Conservation (phyloP, 352 stramenopile genomes). For the Phytopythium helicoides region DNA sequence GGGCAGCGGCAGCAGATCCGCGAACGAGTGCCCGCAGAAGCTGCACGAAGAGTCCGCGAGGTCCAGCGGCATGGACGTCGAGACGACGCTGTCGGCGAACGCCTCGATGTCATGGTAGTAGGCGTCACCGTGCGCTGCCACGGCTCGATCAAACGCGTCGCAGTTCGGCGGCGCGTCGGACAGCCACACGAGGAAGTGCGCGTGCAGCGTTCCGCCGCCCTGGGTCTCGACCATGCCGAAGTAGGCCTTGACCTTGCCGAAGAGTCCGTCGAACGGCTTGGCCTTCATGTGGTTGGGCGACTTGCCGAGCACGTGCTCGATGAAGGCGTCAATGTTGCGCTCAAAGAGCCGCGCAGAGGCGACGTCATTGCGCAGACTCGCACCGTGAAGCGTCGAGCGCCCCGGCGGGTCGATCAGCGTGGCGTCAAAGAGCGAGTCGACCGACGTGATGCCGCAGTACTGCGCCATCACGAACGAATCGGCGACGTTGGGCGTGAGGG, state of each 20-base stretch:
- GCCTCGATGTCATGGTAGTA: not conserved
- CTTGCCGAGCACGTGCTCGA: too few relatives aligned
- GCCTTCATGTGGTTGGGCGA: too few relatives aligned
- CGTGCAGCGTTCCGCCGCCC: conserved; percentile 4
- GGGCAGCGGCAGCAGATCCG: not conserved
- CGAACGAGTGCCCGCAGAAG: not conserved
- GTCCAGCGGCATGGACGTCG: not conserved
- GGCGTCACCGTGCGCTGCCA: not conserved
- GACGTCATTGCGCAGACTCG: conserved; percentile 1
- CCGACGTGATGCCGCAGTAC: not conserved
- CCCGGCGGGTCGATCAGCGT: not conserved
- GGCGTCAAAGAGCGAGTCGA: not conserved
- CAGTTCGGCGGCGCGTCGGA: not conserved
- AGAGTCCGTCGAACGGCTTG: too few relatives aligned
- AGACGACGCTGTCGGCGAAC: not conserved
- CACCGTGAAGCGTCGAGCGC: not conserved
- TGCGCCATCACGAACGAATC: not conserved
- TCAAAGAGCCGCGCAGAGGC: not conserved
- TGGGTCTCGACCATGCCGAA: conserved; percentile 8
- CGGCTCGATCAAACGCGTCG: not conserved
- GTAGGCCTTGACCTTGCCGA: too few relatives aligned
- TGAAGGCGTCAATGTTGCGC: not conserved
- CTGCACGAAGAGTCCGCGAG: not conserved
- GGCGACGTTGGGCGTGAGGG: too few relatives aligned
- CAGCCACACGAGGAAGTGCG: not conserved